phyloP scores from a whole-genome alignment of 1,284 basidiomycete species.

The Fomitopsis pinicola region DNA sequence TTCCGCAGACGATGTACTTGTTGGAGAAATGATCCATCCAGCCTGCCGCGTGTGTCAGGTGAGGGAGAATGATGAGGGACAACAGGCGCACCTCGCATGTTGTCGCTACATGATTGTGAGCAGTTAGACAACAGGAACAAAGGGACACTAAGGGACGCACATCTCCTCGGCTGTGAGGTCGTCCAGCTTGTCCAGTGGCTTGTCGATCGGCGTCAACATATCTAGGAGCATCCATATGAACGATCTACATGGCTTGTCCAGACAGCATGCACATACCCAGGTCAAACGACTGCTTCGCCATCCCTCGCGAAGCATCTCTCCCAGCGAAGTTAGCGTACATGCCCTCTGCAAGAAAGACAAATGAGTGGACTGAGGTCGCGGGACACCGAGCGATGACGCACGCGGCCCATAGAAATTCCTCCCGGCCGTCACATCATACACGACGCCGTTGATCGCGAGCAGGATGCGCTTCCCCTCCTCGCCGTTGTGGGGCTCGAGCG shows the following conservation, averaged over 20 bases:
- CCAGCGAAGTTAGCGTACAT: conserved; percentile 98
- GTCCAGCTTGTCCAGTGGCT: conserved; percentile 79
- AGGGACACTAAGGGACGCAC: conserved; percentile 43
- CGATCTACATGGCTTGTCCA: background rate
- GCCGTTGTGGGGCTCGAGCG: conserved; percentile 68
- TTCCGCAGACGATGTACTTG: conserved; percentile 86
- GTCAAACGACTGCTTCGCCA: conserved; percentile 97
- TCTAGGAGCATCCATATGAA: conserved; percentile 42
- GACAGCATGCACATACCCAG: conserved; percentile 48
- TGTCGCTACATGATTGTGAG: conserved; percentile 54
- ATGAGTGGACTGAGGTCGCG: background rate
- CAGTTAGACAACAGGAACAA: background rate
- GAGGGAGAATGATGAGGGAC: background rate
- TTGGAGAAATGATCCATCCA: conserved; percentile 89
- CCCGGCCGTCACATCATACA: conserved; percentile 90
- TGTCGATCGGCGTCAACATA: conserved; percentile 85
- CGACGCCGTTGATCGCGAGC: conserved; percentile 82
- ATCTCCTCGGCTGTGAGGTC: conserved; percentile 80
- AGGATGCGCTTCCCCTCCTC: conserved; percentile 69
- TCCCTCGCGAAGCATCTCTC: conserved; percentile 88
- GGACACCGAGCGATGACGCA: conserved; percentile 27
- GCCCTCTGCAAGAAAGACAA: conserved; percentile 51
- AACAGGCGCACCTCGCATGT: conserved; percentile 68
- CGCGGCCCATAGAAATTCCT: conserved; percentile 91
- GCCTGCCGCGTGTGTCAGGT: conserved; percentile 35